These are phyloP conservation scores for Prorocentrum cordatum DNA, from an alignment of 169 alveolate species.

Conservation along the genomic window DNA sequence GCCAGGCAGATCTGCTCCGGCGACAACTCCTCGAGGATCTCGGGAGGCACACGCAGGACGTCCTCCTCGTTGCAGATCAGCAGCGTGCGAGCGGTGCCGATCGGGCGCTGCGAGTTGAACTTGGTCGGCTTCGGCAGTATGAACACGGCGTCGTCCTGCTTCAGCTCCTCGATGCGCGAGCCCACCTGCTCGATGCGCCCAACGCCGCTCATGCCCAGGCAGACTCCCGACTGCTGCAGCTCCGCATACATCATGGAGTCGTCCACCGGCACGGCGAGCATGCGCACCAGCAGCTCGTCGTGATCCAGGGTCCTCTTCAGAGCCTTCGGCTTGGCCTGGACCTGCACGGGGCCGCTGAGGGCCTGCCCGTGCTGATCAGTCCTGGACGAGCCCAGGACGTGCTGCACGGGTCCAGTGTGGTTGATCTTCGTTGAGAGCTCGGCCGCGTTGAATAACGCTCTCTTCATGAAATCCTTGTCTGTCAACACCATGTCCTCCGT, in stretches of 20 bases:
- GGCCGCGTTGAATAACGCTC: slow-evolving; percentile 46
- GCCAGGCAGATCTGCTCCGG: slow-evolving; percentile 67
- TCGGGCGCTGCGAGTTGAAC: too few relatives aligned
- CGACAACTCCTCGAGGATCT: slow-evolving; percentile 36
- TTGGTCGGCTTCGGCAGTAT: too few relatives aligned
- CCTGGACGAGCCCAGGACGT: slow-evolving; percentile 58
- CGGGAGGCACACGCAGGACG: not conserved
- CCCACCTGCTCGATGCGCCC: too few relatives aligned
- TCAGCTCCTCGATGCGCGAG: too few relatives aligned
- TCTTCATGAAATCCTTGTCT: slow-evolving; percentile 67
- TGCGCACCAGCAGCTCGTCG: too few relatives aligned
- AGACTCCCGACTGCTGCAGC: too few relatives aligned
- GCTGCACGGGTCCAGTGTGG: slow-evolving; percentile 43
- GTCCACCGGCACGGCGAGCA: too few relatives aligned
- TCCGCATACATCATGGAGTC: too few relatives aligned
- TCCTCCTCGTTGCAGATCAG: slow-evolving; percentile 62
- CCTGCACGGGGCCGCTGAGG: slow-evolving; percentile 54
- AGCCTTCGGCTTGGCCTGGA: too few relatives aligned
- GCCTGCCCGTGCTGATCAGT: slow-evolving; percentile 47
- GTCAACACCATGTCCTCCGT: slow-evolving; percentile 61
- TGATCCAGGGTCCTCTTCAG: too few relatives aligned
- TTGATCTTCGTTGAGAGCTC: slow-evolving; percentile 11
- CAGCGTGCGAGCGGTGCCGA: slow-evolving; percentile 41
- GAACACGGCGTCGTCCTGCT: too few relatives aligned
- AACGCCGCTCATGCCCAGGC: too few relatives aligned